Base-by-base conservation (phyloP, 2,329 filamentous ascomycete genomes). In the Aspergillus neoniger region DNA sequence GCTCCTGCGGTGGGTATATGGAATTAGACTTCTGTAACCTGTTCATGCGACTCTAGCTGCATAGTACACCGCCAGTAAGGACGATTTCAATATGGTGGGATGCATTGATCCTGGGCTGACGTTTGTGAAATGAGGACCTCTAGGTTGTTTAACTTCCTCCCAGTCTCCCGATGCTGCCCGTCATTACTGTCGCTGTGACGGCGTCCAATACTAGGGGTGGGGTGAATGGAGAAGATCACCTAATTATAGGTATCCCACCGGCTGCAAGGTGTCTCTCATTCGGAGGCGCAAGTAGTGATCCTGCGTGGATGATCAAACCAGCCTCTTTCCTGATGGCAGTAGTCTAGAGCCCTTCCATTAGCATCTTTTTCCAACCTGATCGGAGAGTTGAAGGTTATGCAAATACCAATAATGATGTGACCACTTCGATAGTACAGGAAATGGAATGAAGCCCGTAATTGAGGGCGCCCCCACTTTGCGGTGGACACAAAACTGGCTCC, bases 21-120 rank as follows among this genome's bases (percentile, higher is more conserved):
- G 21, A 23, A 19, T 38, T 53, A 39, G 32, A 14, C 17, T 47
- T 55, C 39, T 17, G 41, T 55, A 55, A 44, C 53, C 15, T 9
- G 53, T 55, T 44, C 41, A 55, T 23, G 53, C 53, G 47, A 50
- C 25, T 30, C 47, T n/a, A 10, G 39, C 15, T 36, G 41, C 53
- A 55, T 44, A 32, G 23, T 32, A 44, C 53, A 55, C 53, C 53
- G 53, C 53, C 53, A 47, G 53, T 36, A 41, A 43, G 25, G 41
- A 47, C 3, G 8, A 8, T 21, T 38, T 43, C 23, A 43, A 47
- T 30, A 30, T 21, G 30, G 25, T 32, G n/a, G 32, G 10, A 30
- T 30, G 47, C 47, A 50, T 28, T n/a, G 28, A 30, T 30, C 47
- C 47, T 50, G 47, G n/a, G 28, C 28, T 50, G 28, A 28, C 25